phyloP scores from a whole-genome alignment of 2,329 filamentous ascomycete species.

The Iodosphaeria phyllophila region DNA sequence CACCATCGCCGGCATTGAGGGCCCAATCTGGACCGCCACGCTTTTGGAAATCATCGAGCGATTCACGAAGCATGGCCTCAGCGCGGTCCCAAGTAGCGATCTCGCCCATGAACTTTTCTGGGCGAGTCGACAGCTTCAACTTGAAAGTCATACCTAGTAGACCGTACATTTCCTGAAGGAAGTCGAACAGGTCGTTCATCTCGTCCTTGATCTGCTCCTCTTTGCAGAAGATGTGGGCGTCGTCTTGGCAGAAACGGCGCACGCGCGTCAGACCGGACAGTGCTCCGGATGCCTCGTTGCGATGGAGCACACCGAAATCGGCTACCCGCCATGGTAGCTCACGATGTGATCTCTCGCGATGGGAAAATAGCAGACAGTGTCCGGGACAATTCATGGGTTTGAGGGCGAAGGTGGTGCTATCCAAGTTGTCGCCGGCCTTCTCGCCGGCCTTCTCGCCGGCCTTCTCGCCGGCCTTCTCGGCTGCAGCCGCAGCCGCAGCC shows the following conservation, averaged over 20 bases:
- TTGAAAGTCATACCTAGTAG: constrained; percentile 82
- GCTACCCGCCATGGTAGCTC: constrained; percentile 71
- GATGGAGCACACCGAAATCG: constrained; percentile 73
- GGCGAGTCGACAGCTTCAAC: constrained; percentile 79
- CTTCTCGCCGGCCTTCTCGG: too few species aligned
- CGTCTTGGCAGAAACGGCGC: constrained; percentile 76
- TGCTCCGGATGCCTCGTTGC: constrained; percentile 71
- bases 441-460: too few species aligned
- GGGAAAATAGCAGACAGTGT: constrained; percentile 69
- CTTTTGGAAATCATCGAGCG: constrained; percentile 58
- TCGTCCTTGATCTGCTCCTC: constrained; percentile 38
- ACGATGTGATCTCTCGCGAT: constrained; percentile 54
- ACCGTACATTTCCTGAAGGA: constrained; percentile 52
- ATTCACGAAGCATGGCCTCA: constrained; percentile 61
- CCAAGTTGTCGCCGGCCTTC: constrained; percentile 29
- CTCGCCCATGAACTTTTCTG: constrained; percentile 76
- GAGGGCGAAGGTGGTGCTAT: constrained; percentile 58
- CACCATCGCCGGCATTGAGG: constrained; percentile 84
- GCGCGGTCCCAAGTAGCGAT: constrained; percentile 78
- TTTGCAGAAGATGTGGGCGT: constrained; percentile 79
- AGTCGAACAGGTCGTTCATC: constrained; percentile 50
- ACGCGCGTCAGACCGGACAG: constrained; percentile 70
- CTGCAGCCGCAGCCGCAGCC: too few species aligned
- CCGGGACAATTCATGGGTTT: constrained; percentile 93
- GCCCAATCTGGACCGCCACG: constrained; percentile 53